Base-by-base conservation (phyloP, 306 rosid genomes). In the Astragalus membranaceus region DNA sequence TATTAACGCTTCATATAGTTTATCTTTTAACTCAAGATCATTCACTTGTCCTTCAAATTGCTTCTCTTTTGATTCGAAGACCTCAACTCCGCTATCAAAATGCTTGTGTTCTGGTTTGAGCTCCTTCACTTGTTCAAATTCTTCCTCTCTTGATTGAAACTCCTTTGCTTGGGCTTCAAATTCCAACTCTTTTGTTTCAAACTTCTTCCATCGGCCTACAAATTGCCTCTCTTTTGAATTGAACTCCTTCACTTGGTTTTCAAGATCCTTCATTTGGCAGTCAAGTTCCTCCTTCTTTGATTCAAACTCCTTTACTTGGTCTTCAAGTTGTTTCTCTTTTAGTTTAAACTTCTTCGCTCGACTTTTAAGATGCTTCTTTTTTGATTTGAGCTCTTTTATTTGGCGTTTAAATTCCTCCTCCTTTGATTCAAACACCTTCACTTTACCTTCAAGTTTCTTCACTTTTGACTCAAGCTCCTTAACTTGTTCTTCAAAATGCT, bases 21-120 rank as follows among this genome's bases (percentile, higher is more conserved):
- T 76, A 55, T 50, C 73, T 49, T 46, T 74, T 30, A 36, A 62
- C 44, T 69, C 81, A 51, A 85, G 66, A 66, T 84, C 64, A 17
- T 63, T 52, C 23, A 11, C 46, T 41, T 16, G 20, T 2, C 5
- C 66, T 17, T 47, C 67, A 33, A 76, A 47, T 16, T 66, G 43
- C 2, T 70, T 70, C 75, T 74, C 77, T 23, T 66, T 64, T 49
- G 16, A 63, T 9, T 42, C 10, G 3, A 66, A 46, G 37, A 41
- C 69, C 53, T 61, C 70, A 57, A 37, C 76, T 17, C 35, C 64
- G 5, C n/a, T 58, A 17, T 77, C 76, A 35, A 81, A 54, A 1
- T 78, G 2, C 13, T 46, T 35, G 50, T 32, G 3, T 11, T 53
- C 29, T 11, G 7, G 32, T 2, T 39, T 7, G 4, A 62, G 6